Base-by-base conservation (phyloP, 768 basidiomycete genomes). In the Sistotremastrum niveocremeum region DNA sequence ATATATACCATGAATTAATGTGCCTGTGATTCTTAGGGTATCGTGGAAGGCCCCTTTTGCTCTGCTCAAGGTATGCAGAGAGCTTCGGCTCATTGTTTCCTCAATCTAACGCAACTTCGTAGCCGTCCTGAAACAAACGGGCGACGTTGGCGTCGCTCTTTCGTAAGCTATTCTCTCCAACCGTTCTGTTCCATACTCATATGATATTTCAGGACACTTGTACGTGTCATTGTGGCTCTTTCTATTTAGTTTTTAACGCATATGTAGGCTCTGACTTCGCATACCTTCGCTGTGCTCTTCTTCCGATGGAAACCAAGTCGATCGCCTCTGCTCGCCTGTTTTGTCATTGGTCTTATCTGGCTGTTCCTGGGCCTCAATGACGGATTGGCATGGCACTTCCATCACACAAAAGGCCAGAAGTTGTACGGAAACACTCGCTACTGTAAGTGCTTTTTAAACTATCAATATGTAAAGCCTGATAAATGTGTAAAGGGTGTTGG, bases 401-500 rank as follows among this genome's bases (percentile, higher is more conserved):
- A 1, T 50, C 62, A 6, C 63, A 68, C 41, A 20, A 56, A 53
- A 39, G 57, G 61, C 11, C 50, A 63, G 36, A 49, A 20, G 20
- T 20, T 20, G 20, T 20, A 20, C 20, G 20, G 20, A 20, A 20
- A 20, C 20, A 20, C 20, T 0, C 62, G 61, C 11, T 62, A 62
- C 46, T 71, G 69, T 68, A 39, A 46, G 64, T 58, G 33, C 3
- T 37, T 34, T 37, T 5, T 9, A 20, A 20, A 20, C 20, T 37
- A 49, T 37, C 31, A 41, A 12, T 28, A 33, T n/a, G 41, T 47
- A 39, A 11, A 20, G 20, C 20, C 20, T 32, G 6, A 28, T 6
- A 31, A 47, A 10, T 33, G 37, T 12, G n/a, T 12, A 4, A 49
- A 73, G 72, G 73, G 74, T 74, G 74, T 51, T 76, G 74, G 74